phyloP scores from a whole-genome alignment of 352 stramenopile species.

The Phytophthora hybrid region DNA sequence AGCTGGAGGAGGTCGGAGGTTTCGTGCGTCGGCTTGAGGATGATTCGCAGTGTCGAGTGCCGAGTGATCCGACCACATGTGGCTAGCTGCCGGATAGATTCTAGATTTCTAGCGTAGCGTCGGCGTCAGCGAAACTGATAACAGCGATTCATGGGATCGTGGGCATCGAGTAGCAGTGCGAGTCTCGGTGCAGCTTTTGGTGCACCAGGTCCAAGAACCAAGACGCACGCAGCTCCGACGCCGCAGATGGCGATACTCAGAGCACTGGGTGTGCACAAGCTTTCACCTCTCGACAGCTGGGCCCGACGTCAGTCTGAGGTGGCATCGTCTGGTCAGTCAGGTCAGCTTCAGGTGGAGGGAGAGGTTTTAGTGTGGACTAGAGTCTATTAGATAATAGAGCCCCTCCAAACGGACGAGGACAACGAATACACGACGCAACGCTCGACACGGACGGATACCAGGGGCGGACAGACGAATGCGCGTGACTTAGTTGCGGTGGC shows the following conservation, averaged over 20 bases:
- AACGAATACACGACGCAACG: constrained; percentile 28
- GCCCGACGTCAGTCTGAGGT: constrained; percentile 17
- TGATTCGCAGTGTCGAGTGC: constrained; percentile 6
- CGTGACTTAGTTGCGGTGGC: constrained; percentile 28
- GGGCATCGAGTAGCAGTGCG: neutral
- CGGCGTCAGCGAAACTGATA: constrained; percentile 21
- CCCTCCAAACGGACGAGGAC: constrained; percentile 16
- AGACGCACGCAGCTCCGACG: constrained; percentile 9
- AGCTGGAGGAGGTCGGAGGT: constrained; percentile 21
- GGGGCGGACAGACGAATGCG: constrained; percentile 13
- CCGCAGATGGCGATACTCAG: constrained; percentile 27
- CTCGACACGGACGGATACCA: constrained; percentile 32
- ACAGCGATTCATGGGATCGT: neutral
- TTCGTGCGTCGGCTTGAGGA: constrained; percentile 19
- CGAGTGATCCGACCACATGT: constrained; percentile 12
- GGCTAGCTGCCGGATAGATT: neutral
- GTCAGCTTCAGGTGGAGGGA: constrained; percentile 10
- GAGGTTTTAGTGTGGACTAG: constrained; percentile 20
- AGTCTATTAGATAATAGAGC: constrained; percentile 37
- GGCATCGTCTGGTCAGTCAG: constrained; percentile 21
- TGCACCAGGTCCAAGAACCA: constrained; percentile 8
- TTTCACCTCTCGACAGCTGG: constrained; percentile 11
- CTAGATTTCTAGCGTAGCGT: neutral
- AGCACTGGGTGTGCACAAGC: neutral
- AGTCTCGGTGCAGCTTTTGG: constrained; percentile 14